A percentile compares a stretch with the other conserved stretches of the same genome.
Conservation (phyloP, 148 eudicot genomes). For the Beta vulgaris region DNA sequence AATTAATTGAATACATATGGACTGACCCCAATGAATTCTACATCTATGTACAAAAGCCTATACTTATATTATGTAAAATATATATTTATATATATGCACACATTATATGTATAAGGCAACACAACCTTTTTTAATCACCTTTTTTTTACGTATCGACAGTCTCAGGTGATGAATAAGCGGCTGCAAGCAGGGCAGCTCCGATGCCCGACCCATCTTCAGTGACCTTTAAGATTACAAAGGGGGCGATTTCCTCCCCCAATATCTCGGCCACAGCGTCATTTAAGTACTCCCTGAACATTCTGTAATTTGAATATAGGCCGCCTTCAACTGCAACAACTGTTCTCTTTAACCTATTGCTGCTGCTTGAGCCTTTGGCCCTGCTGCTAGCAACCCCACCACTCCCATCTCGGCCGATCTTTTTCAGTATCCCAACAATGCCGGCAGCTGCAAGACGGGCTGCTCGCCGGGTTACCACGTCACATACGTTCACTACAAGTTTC, state of each 20-base stretch:
- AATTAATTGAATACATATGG: constrained; percentile 24
- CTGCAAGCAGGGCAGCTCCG: constrained; percentile 89
- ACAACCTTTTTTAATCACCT: background rate
- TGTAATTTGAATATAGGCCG: constrained; percentile 56
- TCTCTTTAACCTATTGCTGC: constrained; percentile 49
- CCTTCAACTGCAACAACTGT: constrained; percentile 89
- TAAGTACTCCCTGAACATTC: constrained; percentile 70
- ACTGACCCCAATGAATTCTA: constrained; percentile 42
- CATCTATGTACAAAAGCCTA: constrained; percentile 51
- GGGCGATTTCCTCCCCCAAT: constrained; percentile 70
- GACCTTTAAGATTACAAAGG: constrained; percentile 53
- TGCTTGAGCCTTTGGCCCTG: constrained; percentile 39
- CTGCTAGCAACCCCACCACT: constrained; percentile 59
- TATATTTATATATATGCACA: constrained; percentile 33
- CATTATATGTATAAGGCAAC: constrained; percentile 22
- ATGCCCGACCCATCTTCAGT: constrained; percentile 85
- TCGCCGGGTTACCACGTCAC: constrained; percentile 76
- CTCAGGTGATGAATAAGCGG: constrained; percentile 42
- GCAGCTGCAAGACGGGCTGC: constrained; percentile 90
- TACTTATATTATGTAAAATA: constrained; percentile 31
- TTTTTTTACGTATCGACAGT: constrained; percentile 33
- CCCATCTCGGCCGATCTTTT: constrained; percentile 89
- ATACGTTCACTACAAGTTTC: constrained; percentile 71
- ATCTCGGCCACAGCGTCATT: constrained; percentile 71
- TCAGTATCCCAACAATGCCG: constrained; percentile 82